Base-by-base conservation (phyloP, 805 yeast genomes). In the Metschnikowia continentalis region DNA sequence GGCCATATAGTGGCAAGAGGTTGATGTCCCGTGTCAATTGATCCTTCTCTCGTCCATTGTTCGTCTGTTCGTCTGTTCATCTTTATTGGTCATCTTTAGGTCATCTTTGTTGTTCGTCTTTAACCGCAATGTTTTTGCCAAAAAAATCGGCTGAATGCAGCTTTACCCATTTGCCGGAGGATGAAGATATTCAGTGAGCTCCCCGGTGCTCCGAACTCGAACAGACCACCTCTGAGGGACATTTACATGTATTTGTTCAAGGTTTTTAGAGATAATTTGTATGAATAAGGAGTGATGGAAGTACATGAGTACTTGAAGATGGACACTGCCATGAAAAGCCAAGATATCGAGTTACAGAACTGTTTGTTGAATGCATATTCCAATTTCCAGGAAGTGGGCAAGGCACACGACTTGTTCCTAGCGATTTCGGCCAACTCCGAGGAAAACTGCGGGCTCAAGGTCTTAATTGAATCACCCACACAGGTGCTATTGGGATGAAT, bases 221-320 rank as follows among this genome's bases (percentile, higher is more conserved):
- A 55, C 37, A 30, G 26, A 6, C 59, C 62, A 2, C 62, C 61
- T 1, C 57, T 50, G 56, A 46, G 54, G 17, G 83, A 81, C 20
- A 79, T 86, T 64, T 88, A 86, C 58, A 64, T 76, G 49, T 78
- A 78, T 55, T 64, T 87, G 22, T 82, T 88, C 61, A 71, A 77
- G 47, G 78, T 78, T 44, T 86, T 86, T 67, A 87, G 90, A 1
- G 73, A 74, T 45, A 69, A 70, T 47, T 66, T 75, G 33, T 87
- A 83, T 56, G 82, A 78, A 50, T 83, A 82, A 6, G 94, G 92
- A 0, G 81, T 86, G n/a, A 71, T 72, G 45, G 85, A 83, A 51
- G 65, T 88, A 3, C 89, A 86, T 57, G 77, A 81, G 49, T 75
- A 78, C 44, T 68, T 84, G 61, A 83, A 86, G 50, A 77, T 84